Base-by-base conservation (phyloP, 176 grass and related monocot genomes). In the Pontederia crassipes region DNA sequence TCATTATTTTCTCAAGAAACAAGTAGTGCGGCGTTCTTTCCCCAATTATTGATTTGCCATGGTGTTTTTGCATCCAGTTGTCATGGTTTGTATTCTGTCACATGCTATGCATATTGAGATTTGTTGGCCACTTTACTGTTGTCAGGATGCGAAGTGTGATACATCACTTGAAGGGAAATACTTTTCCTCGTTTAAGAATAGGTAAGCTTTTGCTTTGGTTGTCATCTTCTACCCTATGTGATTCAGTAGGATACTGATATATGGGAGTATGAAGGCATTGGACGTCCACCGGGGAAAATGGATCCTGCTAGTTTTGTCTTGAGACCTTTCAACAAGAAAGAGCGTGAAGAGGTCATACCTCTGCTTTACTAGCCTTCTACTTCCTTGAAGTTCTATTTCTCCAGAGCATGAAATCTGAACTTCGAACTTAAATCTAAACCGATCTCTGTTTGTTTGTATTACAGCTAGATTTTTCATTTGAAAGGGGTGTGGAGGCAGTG, bases 271-370 rank as follows among this genome's bases (percentile, higher is more conserved):
- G 0, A 54, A 98, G 93, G 93, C 17, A 96, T 97, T 61, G 93
- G 93, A 28, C 62, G 87, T 28, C 93, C 93, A 70, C 81, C 83
- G 12, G 87, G 93, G 70, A 97, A 97, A 62, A 88, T 97, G 93
- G 93, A 92, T 78, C 79, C 87, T 77, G 87, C 81, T 20, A 97
- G 58, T 55, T 97, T 97, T 81, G 93, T 92, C 60, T 72, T 91
- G 18, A 77, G 67, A 8, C 81, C 83, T 49, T 97, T 97, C 64
- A 85, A 67, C 54, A 83, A 79, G 71, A 81, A 96, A 80, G 92
- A 95, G 45, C 75, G 76, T 48, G 79, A 86, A 62, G 90, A 89
- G 86, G 83, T 95, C 56, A 2, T 60, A 9, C 15, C 46, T 26
- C 35, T 40, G 6, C 32, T 40, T 4, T 40, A 40, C 32, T 40